Base-by-base conservation (phyloP, 306 rosid species). In the Sechiopsis laciniata region DNA sequence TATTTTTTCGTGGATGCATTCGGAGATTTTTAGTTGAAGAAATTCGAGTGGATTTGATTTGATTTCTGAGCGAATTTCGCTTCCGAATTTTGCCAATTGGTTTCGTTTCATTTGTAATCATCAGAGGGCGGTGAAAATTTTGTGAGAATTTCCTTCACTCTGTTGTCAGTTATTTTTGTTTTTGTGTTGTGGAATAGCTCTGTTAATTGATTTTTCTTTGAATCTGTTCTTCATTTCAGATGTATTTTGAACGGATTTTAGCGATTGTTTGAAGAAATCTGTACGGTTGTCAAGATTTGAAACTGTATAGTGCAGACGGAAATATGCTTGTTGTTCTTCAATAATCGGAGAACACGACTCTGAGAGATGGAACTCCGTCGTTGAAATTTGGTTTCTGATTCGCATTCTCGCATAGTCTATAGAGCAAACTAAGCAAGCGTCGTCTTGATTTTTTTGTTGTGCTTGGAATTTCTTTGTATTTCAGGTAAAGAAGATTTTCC, bases 401-500 rank as follows among this genome's bases (percentile, higher is more conserved):
- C 78, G 76, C 87, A 77, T 77, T 83, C 63, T 71, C 70, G 5
- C 55, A 0, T 7, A 80, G 80, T 79, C 75, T 75, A 55, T 6
- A 56, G 74, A 74, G 69, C 73, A 65, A 22, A 83, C 73, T 76
- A 68, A 58, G 78, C 76, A 50, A 52, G 42, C 32, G 68, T 59
- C 71, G 8, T 52, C 40, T 16, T 13, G 79, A 24, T 35, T 78
- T 56, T 2, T 3, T 10, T 56, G 40, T 9, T 67, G 40, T 24
- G 74, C 57, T 64, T 71, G 79, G 56, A n/a, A 77, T 73, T 85
- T 85, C 85, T 15, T 67, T 77, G 81, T 80, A 26, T 66, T 72
- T 72, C 72, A 84, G 96, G 96, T 90, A 83, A 85, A 81, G 72
- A 86, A 74, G 16, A 74, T 56, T 73, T 52, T 42, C 76, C 58